Evolutionary conservation across 768 basidiomycete genomes (phyloP), one percentile per base, ranked within the genome.

Genomic region (Boletales sp.): DNA sequence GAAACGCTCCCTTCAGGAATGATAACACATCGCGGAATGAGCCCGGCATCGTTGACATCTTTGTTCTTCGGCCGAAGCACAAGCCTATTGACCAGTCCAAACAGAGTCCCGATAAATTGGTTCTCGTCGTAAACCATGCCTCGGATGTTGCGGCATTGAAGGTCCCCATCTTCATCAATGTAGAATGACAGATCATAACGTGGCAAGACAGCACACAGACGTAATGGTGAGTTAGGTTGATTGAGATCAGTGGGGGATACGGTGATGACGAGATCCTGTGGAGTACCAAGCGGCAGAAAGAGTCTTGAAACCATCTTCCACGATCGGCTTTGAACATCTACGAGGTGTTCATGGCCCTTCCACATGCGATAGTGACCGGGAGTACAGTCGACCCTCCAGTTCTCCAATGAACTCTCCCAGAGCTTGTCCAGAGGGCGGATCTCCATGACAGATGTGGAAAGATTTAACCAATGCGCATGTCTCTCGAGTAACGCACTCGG

Each of bases 91-190:
- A 41, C 34, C 31, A 81, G 55, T 12, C 79, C 80, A 35, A 77
- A 68, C 56, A 81, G 58, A 1, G 75, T 72, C 2, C 76, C 75
- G 2, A 62, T 60, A 1, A 66, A 74, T 48, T 79, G 79, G 34
- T 62, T 43, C 2, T 44, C 2, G 45, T 78, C 74, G n/a, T 78
- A 62, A 15, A 73, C 58, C 67, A 75, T 76, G 18, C 62, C 66
- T 11, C 70, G 69, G 31, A 76, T 62, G 36, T 74, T 75, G 10
- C 50, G 62, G 34, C 71, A 78, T 50, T 74, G 70, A 17, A 80
- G 55, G 21, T 65, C 57, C 14, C 60, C 57, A 2, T 58, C 58
- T 1, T 60, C 41, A 29, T 70, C 64, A 17, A 76, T 29, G 41
- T 68, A 69, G 45, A 80, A 80, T 0, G 68, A 63, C 8, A 80